A percentile compares a stretch with the other conserved stretches of the same genome.
phyloP scores from a whole-genome alignment of 352 stramenopile genomes.

The Phytophthora vignae region DNA sequence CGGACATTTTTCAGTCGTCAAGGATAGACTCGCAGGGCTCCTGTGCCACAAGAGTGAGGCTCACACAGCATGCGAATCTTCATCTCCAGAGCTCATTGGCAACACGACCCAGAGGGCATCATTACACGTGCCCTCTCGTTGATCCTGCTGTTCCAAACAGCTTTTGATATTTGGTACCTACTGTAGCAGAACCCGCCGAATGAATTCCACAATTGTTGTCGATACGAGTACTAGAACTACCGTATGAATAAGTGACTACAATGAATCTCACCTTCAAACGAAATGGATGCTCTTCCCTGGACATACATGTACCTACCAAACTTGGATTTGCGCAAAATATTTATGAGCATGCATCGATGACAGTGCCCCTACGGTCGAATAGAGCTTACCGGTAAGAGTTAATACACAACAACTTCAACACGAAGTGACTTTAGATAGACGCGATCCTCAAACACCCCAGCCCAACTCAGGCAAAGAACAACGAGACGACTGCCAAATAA shows the following conservation, averaged over 20 bases:
- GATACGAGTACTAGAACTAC: no score
- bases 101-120: no score
- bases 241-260: no score
- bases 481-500: conserved; percentile 3
- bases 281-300: background rate
- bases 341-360: background rate
- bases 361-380: conserved; percentile 10
- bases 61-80: background rate
- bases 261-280: no score
- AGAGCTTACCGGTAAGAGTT: conserved; percentile 21
- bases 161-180: no score
- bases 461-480: conserved; percentile 11
- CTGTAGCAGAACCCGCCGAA: no score
- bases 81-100: no score
- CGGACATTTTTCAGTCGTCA: no score
- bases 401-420: conserved; percentile 29
- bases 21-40: no score
- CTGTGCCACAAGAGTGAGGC: background rate
- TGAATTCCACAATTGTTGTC: no score
- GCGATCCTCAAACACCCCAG: background rate
- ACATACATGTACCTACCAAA: background rate
- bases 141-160: background rate
- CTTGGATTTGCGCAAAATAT: conserved; percentile 20
- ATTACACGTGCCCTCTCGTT: no score
- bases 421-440: conserved; percentile 35